phyloP scores from a whole-genome alignment of 75 land plant genomes.

The Picea glauca region DNA sequence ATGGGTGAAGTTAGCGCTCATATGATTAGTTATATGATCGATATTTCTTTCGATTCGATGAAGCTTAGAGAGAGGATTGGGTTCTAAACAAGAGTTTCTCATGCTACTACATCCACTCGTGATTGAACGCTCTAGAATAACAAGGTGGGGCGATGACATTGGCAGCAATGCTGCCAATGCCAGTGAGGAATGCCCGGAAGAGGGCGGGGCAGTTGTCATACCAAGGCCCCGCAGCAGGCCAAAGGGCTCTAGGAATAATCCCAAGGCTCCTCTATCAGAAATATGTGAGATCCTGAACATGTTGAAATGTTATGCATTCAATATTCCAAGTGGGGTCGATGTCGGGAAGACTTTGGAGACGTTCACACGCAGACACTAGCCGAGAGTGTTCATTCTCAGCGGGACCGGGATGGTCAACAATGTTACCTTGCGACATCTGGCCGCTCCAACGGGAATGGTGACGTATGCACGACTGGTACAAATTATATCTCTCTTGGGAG shows the following conservation, averaged over 20 bases:
- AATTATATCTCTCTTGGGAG: conserved; percentile 69
- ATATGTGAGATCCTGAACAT: conserved; percentile 47
- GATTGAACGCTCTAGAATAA: no score
- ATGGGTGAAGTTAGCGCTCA: no score
- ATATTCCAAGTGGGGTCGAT: conserved; percentile 64
- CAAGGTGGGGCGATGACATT: no score
- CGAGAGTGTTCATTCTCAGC: conserved; percentile 62
- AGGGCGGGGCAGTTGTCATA: conserved; percentile 12
- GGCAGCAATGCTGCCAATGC: no score
- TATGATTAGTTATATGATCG: no score
- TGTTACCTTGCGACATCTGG: conserved; percentile 76
- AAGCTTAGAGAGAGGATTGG: no score
- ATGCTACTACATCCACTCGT: no score
- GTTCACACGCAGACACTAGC: conserved; percentile 47
- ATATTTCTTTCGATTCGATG: no score
- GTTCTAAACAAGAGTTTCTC: no score
- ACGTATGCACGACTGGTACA: conserved; percentile 84
- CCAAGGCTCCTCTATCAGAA: conserved; percentile 67
- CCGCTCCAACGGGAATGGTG: conserved; percentile 46
- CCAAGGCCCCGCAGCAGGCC: conserved; percentile 54
- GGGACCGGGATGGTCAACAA: conserved; percentile 75
- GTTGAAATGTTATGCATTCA: conserved; percentile 73
- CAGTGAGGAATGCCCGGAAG: no score
- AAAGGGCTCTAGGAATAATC: conserved; percentile 95
- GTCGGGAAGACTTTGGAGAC: conserved; percentile 22